phyloP scores from a whole-genome alignment of 1,284 basidiomycete species.

The Moniliophthora roreri region DNA sequence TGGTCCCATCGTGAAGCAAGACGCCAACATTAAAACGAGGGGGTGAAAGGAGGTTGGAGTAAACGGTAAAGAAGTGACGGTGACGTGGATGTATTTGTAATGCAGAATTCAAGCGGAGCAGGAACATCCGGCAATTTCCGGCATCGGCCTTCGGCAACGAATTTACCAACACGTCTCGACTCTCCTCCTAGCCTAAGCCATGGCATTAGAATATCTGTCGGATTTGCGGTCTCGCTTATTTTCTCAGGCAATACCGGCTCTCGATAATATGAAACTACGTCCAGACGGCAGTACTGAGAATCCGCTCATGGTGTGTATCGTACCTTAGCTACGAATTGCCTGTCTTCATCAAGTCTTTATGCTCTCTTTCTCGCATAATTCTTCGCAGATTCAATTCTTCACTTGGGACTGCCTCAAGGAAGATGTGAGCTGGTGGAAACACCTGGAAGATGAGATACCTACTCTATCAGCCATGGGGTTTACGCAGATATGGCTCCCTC shows the following conservation, averaged over 20 bases:
- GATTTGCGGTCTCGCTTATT: conserved; percentile 1
- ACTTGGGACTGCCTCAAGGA: conserved; percentile 71
- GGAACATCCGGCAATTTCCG: background rate
- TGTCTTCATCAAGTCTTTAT: background rate
- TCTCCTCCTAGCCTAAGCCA: background rate
- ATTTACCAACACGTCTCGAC: too few relatives aligned
- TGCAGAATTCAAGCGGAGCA: conserved; percentile 5
- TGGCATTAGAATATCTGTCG: background rate
- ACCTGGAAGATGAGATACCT: conserved; percentile 73
- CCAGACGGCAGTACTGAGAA: conserved; percentile 48
- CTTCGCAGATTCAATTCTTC: conserved; percentile 73
- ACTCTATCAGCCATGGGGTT: conserved; percentile 76
- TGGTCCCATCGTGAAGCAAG: conserved; percentile 51
- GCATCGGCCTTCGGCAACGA: background rate
- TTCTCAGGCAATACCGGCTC: conserved; percentile 33
- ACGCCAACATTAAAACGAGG: conserved; percentile 52
- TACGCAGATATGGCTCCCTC: conserved; percentile 81
- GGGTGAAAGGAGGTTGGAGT: conserved; percentile 42
- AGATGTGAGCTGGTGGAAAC: conserved; percentile 79
- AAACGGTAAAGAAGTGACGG: conserved; percentile 30
- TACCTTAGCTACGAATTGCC: background rate
- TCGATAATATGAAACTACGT: conserved; percentile 57
- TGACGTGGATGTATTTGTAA: background rate
- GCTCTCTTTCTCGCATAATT: background rate
- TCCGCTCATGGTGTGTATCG: conserved; percentile 59